These are phyloP conservation scores for Ganoderma multipileum DNA, from an alignment of 1,284 basidiomycete species.

Conservation along the genomic window DNA sequence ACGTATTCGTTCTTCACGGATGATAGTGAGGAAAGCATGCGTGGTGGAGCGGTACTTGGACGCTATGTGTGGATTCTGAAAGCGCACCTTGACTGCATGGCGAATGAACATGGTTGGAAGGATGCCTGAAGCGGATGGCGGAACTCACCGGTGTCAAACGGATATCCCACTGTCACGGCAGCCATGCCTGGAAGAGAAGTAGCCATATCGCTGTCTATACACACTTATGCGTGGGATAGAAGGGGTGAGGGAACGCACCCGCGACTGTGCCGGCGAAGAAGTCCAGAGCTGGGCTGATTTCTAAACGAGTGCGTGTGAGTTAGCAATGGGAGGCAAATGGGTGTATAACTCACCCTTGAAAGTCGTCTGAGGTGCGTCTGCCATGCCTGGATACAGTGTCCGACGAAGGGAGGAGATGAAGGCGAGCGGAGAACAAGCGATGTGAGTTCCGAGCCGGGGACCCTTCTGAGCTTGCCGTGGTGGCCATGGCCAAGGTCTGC, in stretches of 20 bases:
- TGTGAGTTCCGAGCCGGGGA: slow-evolving; percentile 8
- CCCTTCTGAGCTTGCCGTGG: background rate
- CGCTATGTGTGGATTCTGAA: slow-evolving; percentile 67
- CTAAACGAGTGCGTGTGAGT: slow-evolving; percentile 14
- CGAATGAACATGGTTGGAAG: background rate
- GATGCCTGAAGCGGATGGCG: background rate
- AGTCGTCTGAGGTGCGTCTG: slow-evolving; percentile 5
- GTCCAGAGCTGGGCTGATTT: slow-evolving; percentile 61
- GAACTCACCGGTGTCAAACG: slow-evolving; percentile 73
- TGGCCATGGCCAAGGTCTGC: slow-evolving; percentile 12
- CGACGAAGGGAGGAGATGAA: background rate
- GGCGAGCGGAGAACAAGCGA: background rate
- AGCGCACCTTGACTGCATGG: slow-evolving; percentile 72
- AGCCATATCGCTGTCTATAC: background rate
- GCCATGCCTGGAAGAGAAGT: slow-evolving; percentile 57
- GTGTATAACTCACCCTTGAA: slow-evolving; percentile 10
- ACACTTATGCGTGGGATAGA: background rate
- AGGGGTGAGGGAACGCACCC: slow-evolving; percentile 42
- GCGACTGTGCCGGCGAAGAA: slow-evolving; percentile 80
- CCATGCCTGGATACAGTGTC: slow-evolving; percentile 5
- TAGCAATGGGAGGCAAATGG: background rate
- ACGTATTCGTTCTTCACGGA: slow-evolving; percentile 67
- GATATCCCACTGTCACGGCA: slow-evolving; percentile 70
- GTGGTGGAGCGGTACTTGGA: slow-evolving; percentile 64
- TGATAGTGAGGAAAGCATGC: slow-evolving; percentile 68